Evolutionary conservation across 805 yeast species (phyloP), one percentile per base, ranked within the genome.

Genomic region (Kodamaea restingae): DNA sequence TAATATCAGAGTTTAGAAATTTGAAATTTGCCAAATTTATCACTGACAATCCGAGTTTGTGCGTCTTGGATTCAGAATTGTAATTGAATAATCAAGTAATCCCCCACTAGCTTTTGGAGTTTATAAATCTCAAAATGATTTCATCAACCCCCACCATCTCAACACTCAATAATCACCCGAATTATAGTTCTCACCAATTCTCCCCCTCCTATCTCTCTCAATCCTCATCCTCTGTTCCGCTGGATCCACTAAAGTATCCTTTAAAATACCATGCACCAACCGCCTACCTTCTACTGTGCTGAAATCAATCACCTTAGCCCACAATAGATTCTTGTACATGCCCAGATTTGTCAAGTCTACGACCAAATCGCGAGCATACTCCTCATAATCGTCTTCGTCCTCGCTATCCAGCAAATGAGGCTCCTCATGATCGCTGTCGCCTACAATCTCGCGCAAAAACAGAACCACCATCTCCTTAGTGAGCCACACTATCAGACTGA

Each of bases 261-360:
- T 54, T 11, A 68, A 46, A 7, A 69, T 63, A 24, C 58, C 53
- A 22, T 50, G 37, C 2, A 58, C 60, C 40, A 62, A 49, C 17
- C 48, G 46, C 24, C 56, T 48, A 1, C 68, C 67, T 14, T 48
- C 52, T 3, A 33, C 20, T 4, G 47, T 47, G 22, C 47, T 53
- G 39, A 62, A 48, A 41, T 64, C 64, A n/a, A 47, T 39, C 18
- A 17, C 27, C 32, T 39, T 36, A 1, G 73, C 78, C 81, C 81
- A 76, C 14, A 55, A 64, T n/a, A 70, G 56, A 22, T 61, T 58
- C 42, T 67, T 65, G 25, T 59, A 56, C 78, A 75, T 73, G 0
- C 81, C 81, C 1, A 81, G 74, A 17, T 61, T 54, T 4, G 67
- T 52, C 12, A 80, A 66, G 34, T 66, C 71, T 3, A 76, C 42